Conservation (phyloP, 2,329 filamentous ascomycete genomes). For the Xylogone sp. region DNA sequence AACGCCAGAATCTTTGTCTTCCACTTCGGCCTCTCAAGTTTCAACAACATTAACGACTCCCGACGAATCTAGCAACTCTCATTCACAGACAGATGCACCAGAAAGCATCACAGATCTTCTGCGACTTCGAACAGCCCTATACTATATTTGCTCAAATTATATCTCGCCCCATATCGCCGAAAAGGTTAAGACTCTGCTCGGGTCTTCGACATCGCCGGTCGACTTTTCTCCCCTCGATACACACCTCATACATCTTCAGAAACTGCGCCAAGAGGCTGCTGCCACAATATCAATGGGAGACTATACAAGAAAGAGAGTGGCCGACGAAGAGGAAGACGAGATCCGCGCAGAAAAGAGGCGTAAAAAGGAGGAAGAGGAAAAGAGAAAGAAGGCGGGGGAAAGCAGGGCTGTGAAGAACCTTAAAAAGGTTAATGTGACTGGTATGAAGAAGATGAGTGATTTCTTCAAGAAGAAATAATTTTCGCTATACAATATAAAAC, state of each 20-base stretch:
- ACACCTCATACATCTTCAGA: slow-evolving; percentile 63
- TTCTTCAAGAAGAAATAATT: slow-evolving; percentile 73
- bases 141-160: slow-evolving; percentile 47
- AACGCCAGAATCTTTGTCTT: slow-evolving; percentile 33
- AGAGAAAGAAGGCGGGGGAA: slow-evolving; percentile 71
- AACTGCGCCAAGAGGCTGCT: slow-evolving; percentile 67
- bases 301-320: slow-evolving; percentile 71
- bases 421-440: slow-evolving; percentile 83
- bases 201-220: slow-evolving; percentile 32
- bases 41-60: slow-evolving; percentile 4
- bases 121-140: slow-evolving; percentile 43
- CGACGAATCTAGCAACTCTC: slow-evolving; percentile 16
- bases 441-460: slow-evolving; percentile 95
- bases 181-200: slow-evolving; percentile 33
- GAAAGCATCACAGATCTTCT: slow-evolving; percentile 38
- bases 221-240: slow-evolving; percentile 70
- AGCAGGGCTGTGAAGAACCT: slow-evolving; percentile 75
- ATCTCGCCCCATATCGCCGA: slow-evolving; percentile 34
- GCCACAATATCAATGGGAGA: slow-evolving; percentile 65
- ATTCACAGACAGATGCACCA: slow-evolving; percentile 20
- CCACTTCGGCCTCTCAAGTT: slow-evolving; percentile 30
- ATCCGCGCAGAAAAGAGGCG: slow-evolving; percentile 73
- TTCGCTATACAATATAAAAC: not conserved
- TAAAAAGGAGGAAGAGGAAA: slow-evolving; percentile 85
- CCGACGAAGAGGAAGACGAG: slow-evolving; percentile 57